Base-by-base conservation (phyloP, 805 yeast genomes). In the Yamadazyma kitorensis region DNA sequence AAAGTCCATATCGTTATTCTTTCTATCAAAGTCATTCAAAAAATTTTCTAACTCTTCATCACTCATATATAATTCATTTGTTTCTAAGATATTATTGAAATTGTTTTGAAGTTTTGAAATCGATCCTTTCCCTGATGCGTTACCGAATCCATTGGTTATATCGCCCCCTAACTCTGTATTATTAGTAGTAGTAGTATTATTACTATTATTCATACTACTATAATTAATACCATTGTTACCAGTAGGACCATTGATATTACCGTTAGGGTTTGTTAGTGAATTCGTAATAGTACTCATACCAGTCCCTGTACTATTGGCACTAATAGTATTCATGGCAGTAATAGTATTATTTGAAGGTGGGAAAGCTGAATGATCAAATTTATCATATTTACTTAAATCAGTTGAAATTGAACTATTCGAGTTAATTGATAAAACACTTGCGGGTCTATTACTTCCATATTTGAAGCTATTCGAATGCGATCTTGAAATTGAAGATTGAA, bases 391-490 rank as follows among this genome's bases (percentile, higher is more conserved):
- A 7, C 13, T 9, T 7, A 28, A 17, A 10, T 36, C 41, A 16
- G 31, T 33, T n/a, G 46, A 39, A 10, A 37, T 25, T 3, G 70
- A 63, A 6, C 67, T 57, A 32, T 57, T 61, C 1, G 70, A 65
- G 6, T 68, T 51, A 4, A 64, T 46, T 6, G 70, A 64, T 34
- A 65, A 40, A 14, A 60, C 69, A 36, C 69, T 61, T 39, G 64
- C 68, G 4, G 72, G 70, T 19, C 72, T 47, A 17, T 31, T 36
- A 14, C 32, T 22, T 25, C 33, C 30, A 23, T 9, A 6, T 14
- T 37, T 37, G 29, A 33, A 27, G n/a, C 29, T 26, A 16, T 28
- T 28, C 4, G 41, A 37, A 14, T 29, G 36, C 5, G 40, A 37
- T 18, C 40, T 27, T n/a, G 15, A 23, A 16, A 32, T 17, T 6